Conservation (phyloP, 2,329 filamentous ascomycete species). For the Lomentospora prolificans region DNA sequence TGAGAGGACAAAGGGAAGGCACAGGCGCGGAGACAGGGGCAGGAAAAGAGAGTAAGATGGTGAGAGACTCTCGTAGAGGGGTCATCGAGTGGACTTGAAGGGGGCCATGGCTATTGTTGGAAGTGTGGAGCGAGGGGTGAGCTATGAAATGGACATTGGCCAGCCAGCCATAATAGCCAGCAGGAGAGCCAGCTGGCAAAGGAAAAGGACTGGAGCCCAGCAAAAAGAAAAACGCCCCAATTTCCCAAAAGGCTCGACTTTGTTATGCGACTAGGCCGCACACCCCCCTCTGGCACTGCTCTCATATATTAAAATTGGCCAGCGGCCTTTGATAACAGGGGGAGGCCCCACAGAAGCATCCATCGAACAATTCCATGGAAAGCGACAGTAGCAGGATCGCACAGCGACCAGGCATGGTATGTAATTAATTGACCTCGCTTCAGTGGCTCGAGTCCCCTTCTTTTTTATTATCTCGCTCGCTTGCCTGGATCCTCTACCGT, state of each 20-base stretch:
- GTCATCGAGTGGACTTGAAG: background rate
- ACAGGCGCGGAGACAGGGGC: too few species aligned
- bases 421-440: background rate
- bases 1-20: too few species aligned
- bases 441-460: background rate
- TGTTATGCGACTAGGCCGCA: conserved; percentile 27
- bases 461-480: too few species aligned
- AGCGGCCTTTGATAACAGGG: background rate
- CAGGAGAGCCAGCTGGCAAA: too few species aligned
- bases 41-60: background rate
- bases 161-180: too few species aligned
- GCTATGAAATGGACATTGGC: background rate
- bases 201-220: too few species aligned
- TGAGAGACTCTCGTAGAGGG: background rate
- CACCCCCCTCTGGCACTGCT: background rate
- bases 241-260: conserved; percentile 33
- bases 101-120: background rate
- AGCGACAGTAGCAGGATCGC: background rate
- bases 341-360: conserved; percentile 29
- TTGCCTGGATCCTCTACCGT: background rate
- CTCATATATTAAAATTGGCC: background rate
- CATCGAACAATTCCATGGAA: conserved; percentile 22
- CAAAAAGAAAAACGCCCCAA: conserved; percentile 28
- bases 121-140: background rate
- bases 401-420: too few species aligned